These are phyloP conservation scores for Galium porrigens DNA, from an alignment of 305 asterid species.

Conservation along the genomic window DNA sequence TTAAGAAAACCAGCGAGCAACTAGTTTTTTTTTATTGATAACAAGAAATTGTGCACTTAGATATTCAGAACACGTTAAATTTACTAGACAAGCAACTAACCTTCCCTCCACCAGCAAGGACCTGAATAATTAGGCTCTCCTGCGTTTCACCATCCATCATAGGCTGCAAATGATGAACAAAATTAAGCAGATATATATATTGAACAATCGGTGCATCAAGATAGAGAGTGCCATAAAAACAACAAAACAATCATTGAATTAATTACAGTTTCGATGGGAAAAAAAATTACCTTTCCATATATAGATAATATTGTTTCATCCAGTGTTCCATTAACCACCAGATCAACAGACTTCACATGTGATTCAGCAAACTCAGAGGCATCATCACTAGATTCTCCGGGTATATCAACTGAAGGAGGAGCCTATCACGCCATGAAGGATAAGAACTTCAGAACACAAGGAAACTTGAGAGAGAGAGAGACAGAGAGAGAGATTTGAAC, in stretches of 20 bases:
- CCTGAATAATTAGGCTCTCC: constrained; percentile 60
- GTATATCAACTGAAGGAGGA: constrained; percentile 66
- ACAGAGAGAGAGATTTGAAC: constrained; percentile 19
- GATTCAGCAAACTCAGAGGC: constrained; percentile 35
- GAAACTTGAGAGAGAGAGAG: constrained; percentile 13
- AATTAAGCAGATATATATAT: constrained; percentile 10
- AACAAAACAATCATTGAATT: not conserved
- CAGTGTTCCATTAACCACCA: constrained; percentile 73
- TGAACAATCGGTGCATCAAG: not conserved
- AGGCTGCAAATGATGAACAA: constrained; percentile 34
- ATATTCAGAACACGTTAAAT: not conserved
- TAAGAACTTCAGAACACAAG: constrained; percentile 9
- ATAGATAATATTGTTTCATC: constrained; percentile 61
- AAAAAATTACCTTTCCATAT: constrained; percentile 56
- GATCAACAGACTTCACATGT: constrained; percentile 55
- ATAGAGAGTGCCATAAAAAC: not conserved
- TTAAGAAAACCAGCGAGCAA: constrained; percentile 7
- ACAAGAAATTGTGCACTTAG: not conserved
- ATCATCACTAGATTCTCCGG: constrained; percentile 50
- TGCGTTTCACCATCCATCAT: constrained; percentile 34
- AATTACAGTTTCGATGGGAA: not conserved
- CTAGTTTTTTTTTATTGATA: not conserved
- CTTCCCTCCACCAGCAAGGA: constrained; percentile 97
- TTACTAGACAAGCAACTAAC: constrained; percentile 24
- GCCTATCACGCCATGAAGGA: constrained; percentile 39